Percentiles rank a stretch among this genome's conserved stretches.
phyloP scores from a whole-genome alignment of 129 eudicot genomes.

The sunflower (Helianthus annuus) region HanXRQr2.0-SUNRISE NC_035442.2:31563101-31563600 shows the following conservation, averaged over 20 bases:
- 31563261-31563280: conserved; percentile 90
- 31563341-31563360: background rate
- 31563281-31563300: conserved; percentile 53
- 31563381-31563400: conserved; percentile 82
- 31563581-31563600: conserved; percentile 66
- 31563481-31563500: conserved; percentile 87
- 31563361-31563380: conserved; percentile 9
- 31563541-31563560: conserved; percentile 99
- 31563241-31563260: conserved; percentile 94
- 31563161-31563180: conserved; percentile 88
- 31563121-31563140: conserved; percentile 52
- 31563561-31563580: conserved; percentile 96
- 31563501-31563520: conserved; percentile 64
- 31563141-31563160: conserved; percentile 83
- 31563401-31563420: conserved; percentile 84
- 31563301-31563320: background rate
- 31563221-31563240: conserved; percentile 91
- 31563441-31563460: conserved; percentile 96
- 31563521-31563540: conserved; percentile 76
- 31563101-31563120: conserved; percentile 17
- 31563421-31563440: conserved; percentile 81
- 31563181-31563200: conserved; percentile 91
- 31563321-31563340: background rate
- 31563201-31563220: conserved; percentile 60
- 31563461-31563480: conserved; percentile 89